phyloP scores from a whole-genome alignment of 257 asterid genomes.

The Solanum boliviense region DNA sequence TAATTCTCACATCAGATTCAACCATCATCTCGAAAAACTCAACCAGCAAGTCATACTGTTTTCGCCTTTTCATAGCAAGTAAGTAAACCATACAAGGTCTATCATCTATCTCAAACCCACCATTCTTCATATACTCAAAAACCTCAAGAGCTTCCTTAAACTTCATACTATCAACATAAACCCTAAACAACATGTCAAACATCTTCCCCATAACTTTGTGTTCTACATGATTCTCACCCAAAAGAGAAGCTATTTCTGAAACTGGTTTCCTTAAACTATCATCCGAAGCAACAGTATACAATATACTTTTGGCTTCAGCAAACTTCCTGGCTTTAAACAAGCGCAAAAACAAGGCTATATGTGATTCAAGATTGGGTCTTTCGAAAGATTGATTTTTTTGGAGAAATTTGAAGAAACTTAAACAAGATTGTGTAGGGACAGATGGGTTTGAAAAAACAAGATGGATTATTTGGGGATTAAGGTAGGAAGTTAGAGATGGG shows the following conservation, averaged over 20 bases:
- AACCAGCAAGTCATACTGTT: slow-evolving; percentile 28
- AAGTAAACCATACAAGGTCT: slow-evolving; percentile 77
- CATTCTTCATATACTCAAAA: slow-evolving; percentile 21
- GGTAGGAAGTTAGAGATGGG: slow-evolving; percentile 27
- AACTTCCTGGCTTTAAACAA: slow-evolving; percentile 43
- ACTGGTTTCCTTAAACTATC: slow-evolving; percentile 30
- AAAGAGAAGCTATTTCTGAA: slow-evolving; percentile 31
- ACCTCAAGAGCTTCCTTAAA: slow-evolving; percentile 26
- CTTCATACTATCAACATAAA: slow-evolving; percentile 21
- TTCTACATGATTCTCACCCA: neutral
- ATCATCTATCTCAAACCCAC: slow-evolving; percentile 49
- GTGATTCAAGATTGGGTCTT: slow-evolving; percentile 49
- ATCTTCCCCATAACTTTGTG: slow-evolving; percentile 5
- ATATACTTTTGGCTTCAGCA: slow-evolving; percentile 45
- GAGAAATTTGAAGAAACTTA: slow-evolving; percentile 51
- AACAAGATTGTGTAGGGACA: slow-evolving; percentile 38
- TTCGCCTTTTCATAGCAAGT: slow-evolving; percentile 46
- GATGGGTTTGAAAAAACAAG: slow-evolving; percentile 58
- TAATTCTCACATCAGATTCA: slow-evolving; percentile 50
- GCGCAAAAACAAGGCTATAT: slow-evolving; percentile 38
- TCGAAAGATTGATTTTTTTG: slow-evolving; percentile 15
- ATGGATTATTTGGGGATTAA: slow-evolving; percentile 31
- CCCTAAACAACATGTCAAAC: slow-evolving; percentile 29
- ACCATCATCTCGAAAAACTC: slow-evolving; percentile 57
- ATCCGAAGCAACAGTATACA: slow-evolving; percentile 35